A percentile compares a stretch with the other conserved stretches of the same genome.
Evolutionary conservation across 148 eudicot genomes (phyloP).

Genomic region (Silene uniflora): DNA sequence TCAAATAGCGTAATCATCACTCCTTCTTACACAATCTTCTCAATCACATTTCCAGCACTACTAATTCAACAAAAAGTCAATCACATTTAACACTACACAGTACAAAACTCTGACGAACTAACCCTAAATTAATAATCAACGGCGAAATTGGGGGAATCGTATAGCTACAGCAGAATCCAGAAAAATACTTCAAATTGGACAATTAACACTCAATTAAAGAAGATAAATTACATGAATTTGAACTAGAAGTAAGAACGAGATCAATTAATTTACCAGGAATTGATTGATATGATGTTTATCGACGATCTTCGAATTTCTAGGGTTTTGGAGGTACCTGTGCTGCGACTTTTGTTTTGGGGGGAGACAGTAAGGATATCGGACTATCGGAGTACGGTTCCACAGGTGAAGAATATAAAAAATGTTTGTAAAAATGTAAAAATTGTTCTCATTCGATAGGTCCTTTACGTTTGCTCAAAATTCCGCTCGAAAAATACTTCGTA

Average conservation of each 20-base stretch:
- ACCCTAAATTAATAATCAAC: not conserved
- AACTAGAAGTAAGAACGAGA: not conserved
- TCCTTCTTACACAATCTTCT: not conserved
- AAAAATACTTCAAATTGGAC: not conserved
- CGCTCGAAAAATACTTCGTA: too few species aligned
- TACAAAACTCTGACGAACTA: not conserved
- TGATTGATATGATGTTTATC: not conserved
- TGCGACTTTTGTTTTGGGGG: not conserved
- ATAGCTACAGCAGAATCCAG: not conserved
- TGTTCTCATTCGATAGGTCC: too few species aligned
- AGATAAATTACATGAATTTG: not conserved
- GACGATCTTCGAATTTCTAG: not conserved
- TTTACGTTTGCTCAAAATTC: too few species aligned
- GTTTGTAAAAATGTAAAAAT: not conserved
- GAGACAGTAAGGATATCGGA: not conserved
- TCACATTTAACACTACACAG: not conserved
- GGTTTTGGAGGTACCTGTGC: not conserved
- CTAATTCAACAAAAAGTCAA: not conserved
- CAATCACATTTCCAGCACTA: not conserved
- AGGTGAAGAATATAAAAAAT: not conserved
- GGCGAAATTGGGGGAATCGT: not conserved
- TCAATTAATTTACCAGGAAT: not conserved
- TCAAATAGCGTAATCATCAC: not conserved
- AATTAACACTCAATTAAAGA: not conserved
- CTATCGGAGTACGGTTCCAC: not conserved